Evolutionary conservation across 2,329 filamentous ascomycete species (phyloP), one percentile per base, ranked within the genome.

Genomic region (Tolypocladium album): DNA sequence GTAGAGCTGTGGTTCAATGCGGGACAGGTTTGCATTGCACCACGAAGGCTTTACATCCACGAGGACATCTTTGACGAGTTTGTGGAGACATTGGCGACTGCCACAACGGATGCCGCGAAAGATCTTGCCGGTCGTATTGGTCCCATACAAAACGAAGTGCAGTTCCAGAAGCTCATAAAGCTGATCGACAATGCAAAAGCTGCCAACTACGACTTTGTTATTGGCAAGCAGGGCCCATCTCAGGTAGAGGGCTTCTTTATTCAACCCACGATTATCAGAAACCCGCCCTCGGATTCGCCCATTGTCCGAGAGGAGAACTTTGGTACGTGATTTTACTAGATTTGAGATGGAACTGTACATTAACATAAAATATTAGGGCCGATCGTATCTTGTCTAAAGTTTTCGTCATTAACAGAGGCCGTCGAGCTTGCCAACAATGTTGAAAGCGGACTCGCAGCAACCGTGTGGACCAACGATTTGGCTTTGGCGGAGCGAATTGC

Each of bases 1-100:
- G 74, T 76, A 65, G 73, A 77, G 12, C 75, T 79, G 11, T 83
- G 84, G 71, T 74, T 82, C 62, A 83, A 84, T 71, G 76, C 77
- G 2, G 82, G 82, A 13, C 68, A 70, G 50, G 62, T 67, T 31
- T 61, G 65, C 56, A 59, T 66, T n/a, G 57, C 57, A 5, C 74
- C 84, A 71, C 85, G 85, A 69, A 74, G 83, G 0, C 69, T 86
- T 22, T 86, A 82, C 65, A 78, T 87, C 3, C 83, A 86, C 66
- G 78, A 83, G 63, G 74, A 72, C 4, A 78, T 86, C 52, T 85
- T 83, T 65, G 79, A 83, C 55, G 67, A 74, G 22, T 84, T 86
- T 68, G 69, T 80, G 3, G 68, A 73, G 2, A 58, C 64, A n/a
- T 64, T 78, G 43, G 64, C 71, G 34, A 50, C 60, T 12, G 56